Evolutionary conservation across 208 protist genomes (phyloP), one percentile per base, ranked within the genome.

Genomic region (Willaertia magna): DNA sequence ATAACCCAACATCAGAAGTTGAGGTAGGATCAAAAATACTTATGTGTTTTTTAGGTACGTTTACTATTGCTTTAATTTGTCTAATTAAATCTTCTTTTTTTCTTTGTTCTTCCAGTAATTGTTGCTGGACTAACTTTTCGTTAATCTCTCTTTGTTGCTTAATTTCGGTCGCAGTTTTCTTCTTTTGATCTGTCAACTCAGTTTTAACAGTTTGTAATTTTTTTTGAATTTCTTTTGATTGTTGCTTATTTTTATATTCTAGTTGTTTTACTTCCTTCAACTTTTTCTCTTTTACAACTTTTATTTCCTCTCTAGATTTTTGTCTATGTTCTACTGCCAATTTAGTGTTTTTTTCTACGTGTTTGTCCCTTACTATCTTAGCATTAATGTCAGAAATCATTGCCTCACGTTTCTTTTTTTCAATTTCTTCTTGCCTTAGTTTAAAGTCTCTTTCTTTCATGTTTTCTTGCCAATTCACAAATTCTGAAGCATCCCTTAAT

Each of bases 61-160:
- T 75, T 67, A 87, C 87, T 46, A 90, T 49, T 44, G 88, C 88
- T 39, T 84, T 52, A 42, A 90, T 89, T 86, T 90, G 87, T 44
- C n/a, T 83, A 30, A 90, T 89, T 9, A 89, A 34, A 4, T 90
- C 87, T 40, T 74, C 74, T 6, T 79, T 40, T 79, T 46, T 47
- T 46, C 22, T 39, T 1, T 44, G 79, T 81, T 88, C 85, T 39
- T 49, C 48, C 79, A 74, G 87, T 0, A 44, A 22, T 85, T 86
- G 52, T 76, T 88, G 39, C 6, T 39, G 43, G 26, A 88, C 48
- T 40, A 49, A 16, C 52, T 55, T 67, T 48, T 47, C 85, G 44
- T 79, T 51, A 9, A n/a, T 46, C 34, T 84, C 7, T 22, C 43
- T 48, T 43, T 87, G 55, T 42, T 74, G 34, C 40, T 74, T 78